A percentile compares a stretch with the other conserved stretches of the same genome.
These are phyloP conservation scores for Lunularia cruciata DNA, from an alignment of 225 moss, liverwort and hornwort genomes.

Conservation along the genomic window DNA sequence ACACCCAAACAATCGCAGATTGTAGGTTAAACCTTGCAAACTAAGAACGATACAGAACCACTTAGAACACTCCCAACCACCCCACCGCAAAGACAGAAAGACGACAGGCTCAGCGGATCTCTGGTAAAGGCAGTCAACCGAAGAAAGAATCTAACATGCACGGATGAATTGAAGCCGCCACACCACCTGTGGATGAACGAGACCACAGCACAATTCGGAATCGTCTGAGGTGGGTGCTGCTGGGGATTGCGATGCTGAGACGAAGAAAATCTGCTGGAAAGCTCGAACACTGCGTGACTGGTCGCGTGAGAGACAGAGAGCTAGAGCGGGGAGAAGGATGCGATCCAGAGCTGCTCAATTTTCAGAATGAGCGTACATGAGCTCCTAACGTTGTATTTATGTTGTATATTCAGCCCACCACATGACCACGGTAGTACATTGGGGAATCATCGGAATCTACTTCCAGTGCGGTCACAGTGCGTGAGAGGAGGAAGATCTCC, in stretches of 20 bases:
- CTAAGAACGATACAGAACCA: background rate
- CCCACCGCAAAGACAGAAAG: background rate
- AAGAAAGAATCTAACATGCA: background rate
- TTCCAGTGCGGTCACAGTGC: background rate
- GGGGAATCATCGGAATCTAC: background rate
- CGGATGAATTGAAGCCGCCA: background rate
- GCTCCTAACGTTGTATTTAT: constrained; percentile 1
- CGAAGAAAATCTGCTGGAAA: background rate
- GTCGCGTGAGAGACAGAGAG: background rate
- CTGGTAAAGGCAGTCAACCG: background rate
- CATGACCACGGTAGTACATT: background rate
- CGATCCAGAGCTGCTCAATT: background rate
- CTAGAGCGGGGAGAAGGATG: background rate
- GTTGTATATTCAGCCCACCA: background rate
- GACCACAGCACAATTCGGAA: background rate
- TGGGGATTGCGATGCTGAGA: background rate
- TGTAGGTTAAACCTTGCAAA: background rate
- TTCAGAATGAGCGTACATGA: background rate
- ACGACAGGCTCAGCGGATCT: background rate
- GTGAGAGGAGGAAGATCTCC: background rate
- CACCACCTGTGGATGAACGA: background rate
- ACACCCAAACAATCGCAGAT: background rate
- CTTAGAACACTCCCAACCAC: background rate
- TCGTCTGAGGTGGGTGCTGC: background rate
- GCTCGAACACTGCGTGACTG: too few relatives aligned